Percentiles rank a stretch among this genome's conserved stretches.
These are phyloP conservation scores for Maudiozyma saulgeensis DNA, from an alignment of 805 yeast genomes.

Conservation along the genomic window DNA sequence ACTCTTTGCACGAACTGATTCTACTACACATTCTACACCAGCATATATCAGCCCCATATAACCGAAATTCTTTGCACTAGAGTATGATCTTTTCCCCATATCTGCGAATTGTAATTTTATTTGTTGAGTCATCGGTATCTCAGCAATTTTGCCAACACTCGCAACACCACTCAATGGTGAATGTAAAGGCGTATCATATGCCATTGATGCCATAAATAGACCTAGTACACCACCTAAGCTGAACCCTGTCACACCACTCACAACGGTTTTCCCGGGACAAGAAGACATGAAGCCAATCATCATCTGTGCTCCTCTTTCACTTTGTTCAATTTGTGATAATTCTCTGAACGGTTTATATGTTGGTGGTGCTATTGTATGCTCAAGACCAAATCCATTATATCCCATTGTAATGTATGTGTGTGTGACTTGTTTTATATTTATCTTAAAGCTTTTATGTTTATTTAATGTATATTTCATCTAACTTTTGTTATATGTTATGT, in stretches of 20 bases:
- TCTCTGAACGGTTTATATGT: slow-evolving; percentile 45
- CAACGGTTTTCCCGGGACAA: slow-evolving; percentile 87
- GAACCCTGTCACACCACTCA: slow-evolving; percentile 91
- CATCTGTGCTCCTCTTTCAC: slow-evolving; percentile 75
- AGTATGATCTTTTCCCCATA: slow-evolving; percentile 79
- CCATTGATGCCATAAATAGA: slow-evolving; percentile 72
- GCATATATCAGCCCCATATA: slow-evolving; percentile 83
- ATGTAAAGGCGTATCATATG: slow-evolving; percentile 35
- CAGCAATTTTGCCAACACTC: slow-evolving; percentile 49
- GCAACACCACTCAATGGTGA: slow-evolving; percentile 16
- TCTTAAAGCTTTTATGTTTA: no score
- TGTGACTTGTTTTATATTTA: no score
- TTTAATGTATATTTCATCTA: no score
- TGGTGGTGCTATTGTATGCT: slow-evolving; percentile 28
- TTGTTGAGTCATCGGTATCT: slow-evolving; percentile 85
- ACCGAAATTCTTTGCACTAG: slow-evolving; percentile 89
- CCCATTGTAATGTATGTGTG: slow-evolving; percentile 20
- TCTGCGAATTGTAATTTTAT: slow-evolving; percentile 83
- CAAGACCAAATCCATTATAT: slow-evolving; percentile 36
- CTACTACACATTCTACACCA: slow-evolving; percentile 87
- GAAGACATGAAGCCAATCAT: slow-evolving; percentile 81
- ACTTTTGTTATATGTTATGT: no score
- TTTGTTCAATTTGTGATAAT: slow-evolving; percentile 87
- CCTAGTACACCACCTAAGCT: slow-evolving; percentile 94
- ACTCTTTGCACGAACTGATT: slow-evolving; percentile 76